Conservation (phyloP, 805 yeast genomes). For the Cyberlindnera japonica region DNA sequence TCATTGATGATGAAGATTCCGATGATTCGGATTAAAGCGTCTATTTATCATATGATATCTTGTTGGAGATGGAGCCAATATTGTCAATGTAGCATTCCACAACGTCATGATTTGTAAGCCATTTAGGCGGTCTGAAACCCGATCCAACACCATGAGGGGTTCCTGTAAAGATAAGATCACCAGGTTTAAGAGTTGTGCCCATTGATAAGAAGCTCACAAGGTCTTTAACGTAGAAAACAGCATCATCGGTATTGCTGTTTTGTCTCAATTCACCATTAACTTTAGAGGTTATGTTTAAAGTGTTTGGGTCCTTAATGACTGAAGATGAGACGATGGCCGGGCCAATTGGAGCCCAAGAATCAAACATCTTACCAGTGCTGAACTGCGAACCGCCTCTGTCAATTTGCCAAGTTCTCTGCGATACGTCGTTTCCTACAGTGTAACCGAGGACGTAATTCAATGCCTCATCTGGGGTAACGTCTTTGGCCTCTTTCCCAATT, state of each 20-base stretch:
- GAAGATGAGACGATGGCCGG: constrained; percentile 44
- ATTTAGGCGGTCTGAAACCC: constrained; percentile 40
- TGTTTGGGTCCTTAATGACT: constrained; percentile 28
- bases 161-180: constrained; percentile 53
- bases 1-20: not conserved
- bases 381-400: constrained; percentile 52
- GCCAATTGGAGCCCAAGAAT: constrained; percentile 55
- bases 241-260: constrained; percentile 42
- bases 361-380: constrained; percentile 49
- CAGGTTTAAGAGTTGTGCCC: constrained; percentile 50
- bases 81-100: constrained; percentile 39
- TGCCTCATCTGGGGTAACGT: constrained; percentile 42
- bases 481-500: constrained; percentile 46
- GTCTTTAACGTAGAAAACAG: constrained; percentile 43
- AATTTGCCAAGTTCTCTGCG: constrained; percentile 55
- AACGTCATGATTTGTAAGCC: constrained; percentile 42
- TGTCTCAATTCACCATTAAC: constrained; percentile 49
- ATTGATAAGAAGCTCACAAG: constrained; percentile 44
- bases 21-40: not conserved
- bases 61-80: constrained; percentile 41
- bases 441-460: constrained; percentile 47
- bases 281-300: constrained; percentile 35
- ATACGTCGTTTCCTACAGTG: constrained; percentile 52
- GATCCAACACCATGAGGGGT: constrained; percentile 55
- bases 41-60: constrained; percentile 11